Evolutionary conservation across 2,329 filamentous ascomycete species (phyloP).

Genomic region (Aspergillus vadensis): DNA sequence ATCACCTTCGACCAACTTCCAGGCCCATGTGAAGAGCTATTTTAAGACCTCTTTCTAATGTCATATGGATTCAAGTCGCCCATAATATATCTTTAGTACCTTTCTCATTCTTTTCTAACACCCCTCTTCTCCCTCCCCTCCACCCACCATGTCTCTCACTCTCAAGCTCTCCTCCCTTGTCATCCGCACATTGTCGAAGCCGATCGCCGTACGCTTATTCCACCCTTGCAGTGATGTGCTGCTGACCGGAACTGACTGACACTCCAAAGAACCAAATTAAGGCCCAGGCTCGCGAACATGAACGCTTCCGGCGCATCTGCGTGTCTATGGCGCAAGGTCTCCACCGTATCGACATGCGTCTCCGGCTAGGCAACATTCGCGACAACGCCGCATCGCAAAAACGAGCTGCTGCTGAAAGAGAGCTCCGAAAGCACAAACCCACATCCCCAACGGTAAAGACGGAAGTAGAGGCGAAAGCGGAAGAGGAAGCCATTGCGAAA

Average conservation of each 20-base stretch:
- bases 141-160: constrained; percentile 59
- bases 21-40: not conserved
- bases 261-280: constrained; percentile 65
- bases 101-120: not conserved
- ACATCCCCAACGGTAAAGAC: constrained; percentile 63
- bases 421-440: constrained; percentile 55
- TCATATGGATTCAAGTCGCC: not conserved
- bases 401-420: constrained; percentile 55
- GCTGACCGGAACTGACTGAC: constrained; percentile 25
- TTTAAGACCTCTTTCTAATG: not conserved
- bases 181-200: constrained; percentile 67
- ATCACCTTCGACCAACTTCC: not conserved
- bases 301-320: constrained; percentile 63
- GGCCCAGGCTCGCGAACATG: constrained; percentile 67
- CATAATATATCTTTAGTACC: not conserved
- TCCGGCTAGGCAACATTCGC: constrained; percentile 66
- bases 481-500: constrained; percentile 52
- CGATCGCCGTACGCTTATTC: constrained; percentile 59
- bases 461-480: constrained; percentile 60
- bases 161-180: constrained; percentile 67
- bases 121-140: not conserved
- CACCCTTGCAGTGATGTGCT: constrained; percentile 5
- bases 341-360: constrained; percentile 68
- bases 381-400: constrained; percentile 56
- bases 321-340: constrained; percentile 64